phyloP scores from a whole-genome alignment of 306 rosid genomes.

The Pachyrhizus erosus region DNA sequence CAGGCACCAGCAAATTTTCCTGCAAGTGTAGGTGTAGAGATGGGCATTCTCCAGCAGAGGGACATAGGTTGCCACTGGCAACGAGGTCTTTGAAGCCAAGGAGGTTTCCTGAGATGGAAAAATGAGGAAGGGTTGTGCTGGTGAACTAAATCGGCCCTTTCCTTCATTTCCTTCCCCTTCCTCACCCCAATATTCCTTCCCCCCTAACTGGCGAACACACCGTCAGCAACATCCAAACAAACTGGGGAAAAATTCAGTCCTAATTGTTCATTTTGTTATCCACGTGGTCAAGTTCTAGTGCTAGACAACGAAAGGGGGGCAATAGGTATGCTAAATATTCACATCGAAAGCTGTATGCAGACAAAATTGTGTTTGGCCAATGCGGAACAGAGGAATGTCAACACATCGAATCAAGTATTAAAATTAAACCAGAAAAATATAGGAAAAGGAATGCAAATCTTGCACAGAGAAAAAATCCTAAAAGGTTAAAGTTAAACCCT shows the following conservation, averaged over 20 bases:
- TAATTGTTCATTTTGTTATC: background rate
- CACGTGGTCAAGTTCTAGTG: background rate
- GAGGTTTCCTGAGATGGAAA: background rate
- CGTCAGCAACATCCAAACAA: background rate
- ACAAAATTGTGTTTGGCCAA: background rate
- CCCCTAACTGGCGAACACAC: background rate
- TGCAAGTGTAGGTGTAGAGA: background rate
- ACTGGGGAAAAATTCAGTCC: background rate
- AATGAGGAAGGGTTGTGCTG: background rate
- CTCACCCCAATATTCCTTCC: no score
- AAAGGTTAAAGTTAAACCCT: slow-evolving; percentile 36
- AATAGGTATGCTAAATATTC: background rate
- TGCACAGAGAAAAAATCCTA: background rate
- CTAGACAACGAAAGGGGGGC: background rate
- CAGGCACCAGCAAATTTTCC: background rate
- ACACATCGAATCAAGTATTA: background rate
- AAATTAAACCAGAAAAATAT: background rate
- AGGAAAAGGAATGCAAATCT: slow-evolving; percentile 27
- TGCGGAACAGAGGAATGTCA: slow-evolving; percentile 31
- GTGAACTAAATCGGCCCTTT: background rate
- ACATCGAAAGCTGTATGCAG: background rate
- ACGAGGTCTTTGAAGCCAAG: background rate
- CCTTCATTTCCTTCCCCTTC: background rate
- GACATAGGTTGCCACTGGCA: background rate
- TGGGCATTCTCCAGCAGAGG: background rate